Conservation (phyloP, 1,139 yeast genomes). For the Candida sanyaensis region DNA sequence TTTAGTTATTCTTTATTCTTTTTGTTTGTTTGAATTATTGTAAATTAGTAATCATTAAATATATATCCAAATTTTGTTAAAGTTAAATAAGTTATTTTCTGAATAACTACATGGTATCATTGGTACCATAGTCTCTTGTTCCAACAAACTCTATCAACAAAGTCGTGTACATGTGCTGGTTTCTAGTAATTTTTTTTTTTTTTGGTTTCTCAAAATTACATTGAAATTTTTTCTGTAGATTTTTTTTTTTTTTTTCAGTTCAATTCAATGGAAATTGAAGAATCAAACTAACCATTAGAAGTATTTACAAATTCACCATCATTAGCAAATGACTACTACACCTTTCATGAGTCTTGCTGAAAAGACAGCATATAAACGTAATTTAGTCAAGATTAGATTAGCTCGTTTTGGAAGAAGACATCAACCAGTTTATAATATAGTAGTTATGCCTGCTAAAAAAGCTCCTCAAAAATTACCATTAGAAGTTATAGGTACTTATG, state of each 20-base stretch:
- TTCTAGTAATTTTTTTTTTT: background rate
- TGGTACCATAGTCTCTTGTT: background rate
- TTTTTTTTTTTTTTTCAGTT: slow-evolving; percentile 4
- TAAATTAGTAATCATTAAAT: too few species aligned
- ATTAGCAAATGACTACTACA: slow-evolving; percentile 6
- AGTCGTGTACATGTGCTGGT: background rate
- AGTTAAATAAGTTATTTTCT: too few species aligned
- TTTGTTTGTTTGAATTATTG: too few species aligned
- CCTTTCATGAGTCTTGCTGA: slow-evolving; percentile 9
- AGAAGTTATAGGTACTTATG: slow-evolving; percentile 93
- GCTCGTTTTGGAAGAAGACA: slow-evolving; percentile 92
- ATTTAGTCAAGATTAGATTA: slow-evolving; percentile 59
- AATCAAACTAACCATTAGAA: background rate
- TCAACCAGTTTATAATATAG: slow-evolving; percentile 88
- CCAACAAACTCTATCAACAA: background rate
- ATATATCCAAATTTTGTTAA: too few species aligned
- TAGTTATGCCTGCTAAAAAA: slow-evolving; percentile 71
- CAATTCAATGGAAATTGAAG: too few species aligned
- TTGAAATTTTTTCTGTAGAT: background rate
- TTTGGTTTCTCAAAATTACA: too few species aligned
- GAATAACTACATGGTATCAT: too few species aligned
- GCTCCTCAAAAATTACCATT: slow-evolving; percentile 87
- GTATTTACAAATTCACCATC: background rate
- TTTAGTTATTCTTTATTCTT: too few species aligned
- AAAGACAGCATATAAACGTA: slow-evolving; percentile 9